A percentile compares a stretch with the other conserved stretches of the same genome.
phyloP scores from a whole-genome alignment of 1,139 yeast genomes.

The Pichia sp. region DNA sequence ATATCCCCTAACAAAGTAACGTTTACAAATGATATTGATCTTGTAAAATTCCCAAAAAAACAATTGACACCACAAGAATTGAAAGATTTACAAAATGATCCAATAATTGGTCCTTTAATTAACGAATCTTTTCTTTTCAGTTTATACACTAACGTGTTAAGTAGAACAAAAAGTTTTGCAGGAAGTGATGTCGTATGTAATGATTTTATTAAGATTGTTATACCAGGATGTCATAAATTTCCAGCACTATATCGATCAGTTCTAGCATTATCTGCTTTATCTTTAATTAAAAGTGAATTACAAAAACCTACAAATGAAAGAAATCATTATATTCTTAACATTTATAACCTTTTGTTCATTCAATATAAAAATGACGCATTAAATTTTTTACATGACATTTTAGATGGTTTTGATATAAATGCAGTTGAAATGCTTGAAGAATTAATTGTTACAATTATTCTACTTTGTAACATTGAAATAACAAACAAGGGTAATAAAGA shows the following conservation, averaged over 20 bases:
- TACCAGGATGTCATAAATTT: conserved; percentile 19
- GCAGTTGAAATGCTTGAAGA: conserved; percentile 20
- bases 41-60: not conserved
- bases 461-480: conserved; percentile 31
- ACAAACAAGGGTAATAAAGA: conserved; percentile 27
- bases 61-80: not conserved
- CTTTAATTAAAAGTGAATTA: conserved; percentile 15
- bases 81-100: conserved; percentile 1
- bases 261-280: conserved; percentile 17
- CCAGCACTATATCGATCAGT: conserved; percentile 19
- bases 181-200: conserved; percentile 13
- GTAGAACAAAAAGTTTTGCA: conserved; percentile 19
- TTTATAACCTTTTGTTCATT: conserved; percentile 14
- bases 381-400: conserved; percentile 18
- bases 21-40: too few relatives aligned
- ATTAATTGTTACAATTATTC: conserved; percentile 23
- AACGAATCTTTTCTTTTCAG: conserved; percentile 18
- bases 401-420: conserved; percentile 19
- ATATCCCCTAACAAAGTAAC: too few relatives aligned
- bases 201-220: conserved; percentile 22
- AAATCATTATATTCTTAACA: conserved; percentile 6
- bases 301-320: conserved; percentile 1
- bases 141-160: conserved; percentile 17
- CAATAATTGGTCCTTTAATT: conserved; percentile 4
- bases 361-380: conserved; percentile 23